phyloP scores from a whole-genome alignment of 306 rosid species.

The Cicer cuneatum region DNA sequence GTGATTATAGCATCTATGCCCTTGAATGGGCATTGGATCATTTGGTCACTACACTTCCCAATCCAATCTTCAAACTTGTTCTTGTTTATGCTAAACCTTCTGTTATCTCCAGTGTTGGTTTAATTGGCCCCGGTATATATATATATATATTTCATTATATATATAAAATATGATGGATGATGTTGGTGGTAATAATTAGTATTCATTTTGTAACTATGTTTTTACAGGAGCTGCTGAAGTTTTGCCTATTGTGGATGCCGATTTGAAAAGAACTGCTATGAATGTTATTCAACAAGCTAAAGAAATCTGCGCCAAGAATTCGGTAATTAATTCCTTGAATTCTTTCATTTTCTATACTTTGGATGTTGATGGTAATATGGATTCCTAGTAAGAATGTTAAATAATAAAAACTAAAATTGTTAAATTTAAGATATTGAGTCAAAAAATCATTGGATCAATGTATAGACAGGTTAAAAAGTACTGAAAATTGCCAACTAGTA shows the following conservation, averaged over 20 bases:
- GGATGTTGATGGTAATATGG: too few species aligned
- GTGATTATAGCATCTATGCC: conserved; percentile 64
- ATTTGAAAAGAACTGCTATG: conserved; percentile 53
- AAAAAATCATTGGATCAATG: too few species aligned
- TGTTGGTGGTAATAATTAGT: not conserved
- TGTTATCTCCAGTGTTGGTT: conserved; percentile 52
- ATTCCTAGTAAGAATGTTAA: too few species aligned
- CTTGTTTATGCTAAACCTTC: conserved; percentile 68
- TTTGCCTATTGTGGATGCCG: conserved; percentile 60
- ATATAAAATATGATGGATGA: not conserved
- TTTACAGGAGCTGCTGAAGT: conserved; percentile 62
- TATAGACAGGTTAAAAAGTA: too few species aligned
- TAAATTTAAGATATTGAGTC: too few species aligned
- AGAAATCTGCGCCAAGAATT: conserved; percentile 53
- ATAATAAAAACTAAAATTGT: too few species aligned
- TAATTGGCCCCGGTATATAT: conserved; percentile 72
- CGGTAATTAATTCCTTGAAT: conserved; percentile 39
- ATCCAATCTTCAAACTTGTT: conserved; percentile 61
- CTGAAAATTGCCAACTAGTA: not conserved
- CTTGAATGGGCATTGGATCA: conserved; percentile 72
- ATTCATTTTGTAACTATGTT: not conserved
- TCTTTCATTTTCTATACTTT: too few species aligned
- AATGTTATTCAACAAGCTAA: conserved; percentile 47
- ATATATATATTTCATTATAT: not conserved
- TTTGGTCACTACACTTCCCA: conserved; percentile 41